Percentiles rank a stretch among this genome's conserved stretches.
Conservation (phyloP, 2,329 filamentous ascomycete genomes). For the Bertia moriformis region DNA sequence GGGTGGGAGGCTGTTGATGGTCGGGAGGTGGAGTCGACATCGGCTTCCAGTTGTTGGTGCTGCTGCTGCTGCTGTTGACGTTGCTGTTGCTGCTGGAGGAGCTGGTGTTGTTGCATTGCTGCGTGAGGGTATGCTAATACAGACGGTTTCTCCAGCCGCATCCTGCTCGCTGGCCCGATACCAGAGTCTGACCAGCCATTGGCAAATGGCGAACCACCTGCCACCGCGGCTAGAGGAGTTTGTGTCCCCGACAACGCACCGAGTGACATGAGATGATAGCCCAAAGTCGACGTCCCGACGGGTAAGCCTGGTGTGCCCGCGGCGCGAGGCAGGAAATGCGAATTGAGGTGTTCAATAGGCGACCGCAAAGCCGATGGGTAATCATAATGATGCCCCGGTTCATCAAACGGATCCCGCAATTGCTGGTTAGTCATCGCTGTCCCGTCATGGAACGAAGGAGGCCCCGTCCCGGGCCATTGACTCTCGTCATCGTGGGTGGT, state of each 20-base stretch:
- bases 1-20: conserved; percentile 22
- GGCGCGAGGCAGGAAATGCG: conserved; percentile 8
- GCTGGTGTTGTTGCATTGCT: too few species aligned
- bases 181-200: conserved; percentile 16
- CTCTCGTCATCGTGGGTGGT: conserved; percentile 2
- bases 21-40: conserved; percentile 20
- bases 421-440: too few species aligned
- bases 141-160: conserved; percentile 2
- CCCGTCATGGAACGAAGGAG: too few species aligned
- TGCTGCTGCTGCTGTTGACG: too few species aligned
- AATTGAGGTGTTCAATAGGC: neutral
- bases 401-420: too few species aligned
- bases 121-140: too few species aligned
- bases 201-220: conserved; percentile 22
- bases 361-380: conserved; percentile 12
- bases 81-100: too few species aligned
- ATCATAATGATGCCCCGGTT: too few species aligned
- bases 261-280: conserved; percentile 28
- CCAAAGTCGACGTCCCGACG: conserved; percentile 27
- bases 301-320: conserved; percentile 1
- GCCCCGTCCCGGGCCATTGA: neutral
- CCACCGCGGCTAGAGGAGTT: conserved; percentile 28
- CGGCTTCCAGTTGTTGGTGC: conserved; percentile 14
- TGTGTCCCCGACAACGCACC: conserved; percentile 29
- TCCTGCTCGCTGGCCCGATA: conserved; percentile 2